These are phyloP conservation scores for Tricholoma terreum DNA, from an alignment of 768 basidiomycete species.

Conservation along the genomic window DNA sequence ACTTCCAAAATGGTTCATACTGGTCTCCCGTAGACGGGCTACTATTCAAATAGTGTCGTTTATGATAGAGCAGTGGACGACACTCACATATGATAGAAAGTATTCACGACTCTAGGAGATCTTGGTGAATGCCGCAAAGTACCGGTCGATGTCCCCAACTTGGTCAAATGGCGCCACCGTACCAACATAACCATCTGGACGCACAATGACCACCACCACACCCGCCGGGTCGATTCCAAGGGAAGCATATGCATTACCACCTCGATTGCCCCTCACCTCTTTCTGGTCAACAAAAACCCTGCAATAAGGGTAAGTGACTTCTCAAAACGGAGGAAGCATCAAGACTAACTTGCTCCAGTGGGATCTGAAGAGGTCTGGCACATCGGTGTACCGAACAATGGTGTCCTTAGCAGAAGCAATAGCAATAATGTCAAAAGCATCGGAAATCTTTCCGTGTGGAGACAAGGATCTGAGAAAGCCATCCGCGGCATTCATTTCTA, in stretches of 20 bases:
- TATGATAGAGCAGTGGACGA: too few relatives aligned
- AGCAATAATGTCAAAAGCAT: conserved; percentile 42
- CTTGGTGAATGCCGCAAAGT: conserved; percentile 46
- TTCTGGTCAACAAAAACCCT: conserved; percentile 63
- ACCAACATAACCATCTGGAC: conserved; percentile 68
- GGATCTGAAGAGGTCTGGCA: conserved; percentile 44
- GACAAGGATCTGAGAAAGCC: conserved; percentile 30
- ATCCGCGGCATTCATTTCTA: conserved; percentile 24
- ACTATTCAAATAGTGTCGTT: too few relatives aligned
- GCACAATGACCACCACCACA: conserved; percentile 51
- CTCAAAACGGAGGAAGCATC: not conserved
- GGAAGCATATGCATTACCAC: conserved; percentile 53
- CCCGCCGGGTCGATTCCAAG: conserved; percentile 51
- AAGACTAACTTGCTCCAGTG: conserved; percentile 58
- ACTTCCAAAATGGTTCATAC: too few relatives aligned
- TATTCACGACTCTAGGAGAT: too few relatives aligned
- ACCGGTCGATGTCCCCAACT: conserved; percentile 36
- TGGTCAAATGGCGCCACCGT: conserved; percentile 48
- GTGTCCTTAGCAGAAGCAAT: conserved; percentile 38
- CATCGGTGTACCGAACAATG: conserved; percentile 39
- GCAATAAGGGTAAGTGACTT: not conserved
- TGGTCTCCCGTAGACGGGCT: too few relatives aligned
- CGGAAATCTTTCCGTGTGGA: conserved; percentile 24
- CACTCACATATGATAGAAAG: too few relatives aligned
- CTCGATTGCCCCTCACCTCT: conserved; percentile 39